These are phyloP conservation scores for Gossypium lobatum DNA, from an alignment of 441 rosid genomes.

Conservation along the genomic window DNA sequence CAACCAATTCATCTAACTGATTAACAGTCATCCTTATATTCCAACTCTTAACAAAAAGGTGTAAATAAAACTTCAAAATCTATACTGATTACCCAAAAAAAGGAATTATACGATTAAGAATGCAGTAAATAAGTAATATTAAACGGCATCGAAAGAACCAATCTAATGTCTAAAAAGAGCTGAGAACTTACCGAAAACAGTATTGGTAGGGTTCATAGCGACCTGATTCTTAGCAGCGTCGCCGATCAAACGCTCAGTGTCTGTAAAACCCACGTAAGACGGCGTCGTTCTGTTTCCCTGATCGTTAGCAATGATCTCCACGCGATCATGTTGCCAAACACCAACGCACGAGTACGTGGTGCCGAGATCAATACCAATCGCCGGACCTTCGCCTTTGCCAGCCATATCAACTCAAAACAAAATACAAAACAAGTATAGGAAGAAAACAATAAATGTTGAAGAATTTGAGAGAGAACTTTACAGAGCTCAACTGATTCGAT, in stretches of 20 bases:
- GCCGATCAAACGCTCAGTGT: slow-evolving; percentile 47
- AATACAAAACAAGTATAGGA: not conserved
- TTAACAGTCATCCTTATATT: too few relatives aligned
- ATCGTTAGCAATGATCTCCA: slow-evolving; percentile 57
- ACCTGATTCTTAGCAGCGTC: slow-evolving; percentile 54
- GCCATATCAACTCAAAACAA: not conserved
- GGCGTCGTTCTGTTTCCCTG: slow-evolving; percentile 56
- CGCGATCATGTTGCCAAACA: slow-evolving; percentile 59
- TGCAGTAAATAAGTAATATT: not conserved
- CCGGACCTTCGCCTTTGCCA: slow-evolving; percentile 44
- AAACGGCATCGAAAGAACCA: not conserved
- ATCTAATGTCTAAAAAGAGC: not conserved
- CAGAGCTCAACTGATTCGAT: not conserved
- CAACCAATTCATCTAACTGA: too few relatives aligned
- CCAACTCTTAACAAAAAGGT: not conserved
- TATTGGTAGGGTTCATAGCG: slow-evolving; percentile 53
- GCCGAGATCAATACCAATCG: slow-evolving; percentile 53
- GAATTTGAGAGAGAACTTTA: not conserved
- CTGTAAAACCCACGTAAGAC: slow-evolving; percentile 52
- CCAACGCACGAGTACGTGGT: slow-evolving; percentile 56
- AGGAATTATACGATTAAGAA: not conserved
- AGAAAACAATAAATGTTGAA: not conserved
- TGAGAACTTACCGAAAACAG: slow-evolving; percentile 37
- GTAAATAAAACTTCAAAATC: not conserved
- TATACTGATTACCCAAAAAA: not conserved